Conservation (phyloP, 768 basidiomycete species). For the Termitomyces sp. region DNA sequence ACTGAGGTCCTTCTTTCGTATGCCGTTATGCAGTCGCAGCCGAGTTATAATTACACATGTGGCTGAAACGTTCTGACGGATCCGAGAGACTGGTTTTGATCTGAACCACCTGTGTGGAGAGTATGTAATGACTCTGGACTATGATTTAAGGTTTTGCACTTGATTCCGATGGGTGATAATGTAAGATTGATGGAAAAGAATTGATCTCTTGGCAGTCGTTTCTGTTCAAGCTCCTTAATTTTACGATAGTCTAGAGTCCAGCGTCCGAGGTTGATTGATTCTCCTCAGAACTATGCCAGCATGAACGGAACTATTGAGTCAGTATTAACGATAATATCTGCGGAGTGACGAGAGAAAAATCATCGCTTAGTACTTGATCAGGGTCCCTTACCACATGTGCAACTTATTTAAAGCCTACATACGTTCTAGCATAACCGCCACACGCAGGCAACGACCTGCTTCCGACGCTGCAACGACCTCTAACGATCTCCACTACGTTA, state of each 20-base stretch:
- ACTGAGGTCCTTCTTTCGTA: background rate
- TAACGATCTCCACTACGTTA: constrained; percentile 2
- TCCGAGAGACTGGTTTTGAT: background rate
- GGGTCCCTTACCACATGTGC: background rate
- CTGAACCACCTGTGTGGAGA: background rate
- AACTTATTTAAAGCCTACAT: background rate
- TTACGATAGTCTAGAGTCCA: background rate
- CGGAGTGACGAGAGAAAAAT: background rate
- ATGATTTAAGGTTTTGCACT: too few relatives aligned
- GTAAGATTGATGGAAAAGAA: background rate
- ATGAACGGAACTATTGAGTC: background rate
- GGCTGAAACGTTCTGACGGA: background rate
- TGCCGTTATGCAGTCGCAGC: background rate
- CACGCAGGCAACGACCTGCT: constrained; percentile 4
- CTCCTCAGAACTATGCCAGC: background rate
- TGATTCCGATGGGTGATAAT: too few relatives aligned
- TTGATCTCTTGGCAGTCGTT: background rate
- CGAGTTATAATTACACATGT: background rate
- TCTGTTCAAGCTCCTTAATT: too few relatives aligned
- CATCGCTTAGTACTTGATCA: background rate
- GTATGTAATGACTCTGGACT: too few relatives aligned
- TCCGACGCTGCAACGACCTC: constrained; percentile 7
- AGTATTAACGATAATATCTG: background rate
- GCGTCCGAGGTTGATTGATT: background rate
- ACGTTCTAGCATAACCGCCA: background rate